phyloP scores from a whole-genome alignment of 1,284 basidiomycete genomes.

The Jaminaea rosea region DNA sequence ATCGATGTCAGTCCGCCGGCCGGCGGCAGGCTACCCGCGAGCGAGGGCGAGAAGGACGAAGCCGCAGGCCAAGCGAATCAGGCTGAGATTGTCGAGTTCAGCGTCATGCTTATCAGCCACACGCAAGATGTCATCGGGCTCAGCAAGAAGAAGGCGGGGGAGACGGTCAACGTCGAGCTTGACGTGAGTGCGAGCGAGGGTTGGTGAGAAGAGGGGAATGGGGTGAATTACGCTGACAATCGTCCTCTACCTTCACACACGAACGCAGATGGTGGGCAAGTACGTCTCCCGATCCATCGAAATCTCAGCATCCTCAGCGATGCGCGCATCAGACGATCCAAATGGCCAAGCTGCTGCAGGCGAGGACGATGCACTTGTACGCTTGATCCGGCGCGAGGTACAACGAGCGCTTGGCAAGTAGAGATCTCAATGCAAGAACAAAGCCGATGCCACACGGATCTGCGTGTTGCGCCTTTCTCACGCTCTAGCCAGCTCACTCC shows the following conservation, averaged over 20 bases:
- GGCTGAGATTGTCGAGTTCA: conserved; percentile 33
- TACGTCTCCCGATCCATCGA: conserved; percentile 30
- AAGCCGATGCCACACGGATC: too few relatives aligned
- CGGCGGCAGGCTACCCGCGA: conserved; percentile 17
- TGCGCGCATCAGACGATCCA: too few relatives aligned
- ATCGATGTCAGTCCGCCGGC: conserved; percentile 57
- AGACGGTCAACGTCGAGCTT: conserved; percentile 43
- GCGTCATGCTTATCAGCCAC: conserved; percentile 46
- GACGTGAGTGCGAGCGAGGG: conserved; percentile 11
- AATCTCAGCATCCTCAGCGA: neutral
- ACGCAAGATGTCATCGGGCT: conserved; percentile 44
- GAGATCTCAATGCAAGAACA: too few relatives aligned
- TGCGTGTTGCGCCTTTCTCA: too few relatives aligned
- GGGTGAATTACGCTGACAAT: neutral
- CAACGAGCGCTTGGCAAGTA: neutral
- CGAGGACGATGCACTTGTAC: neutral
- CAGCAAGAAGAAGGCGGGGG: conserved; percentile 36
- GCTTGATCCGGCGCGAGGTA: conserved; percentile 1
- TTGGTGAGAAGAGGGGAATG: neutral
- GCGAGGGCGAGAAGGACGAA: conserved; percentile 2
- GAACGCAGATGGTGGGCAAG: conserved; percentile 43
- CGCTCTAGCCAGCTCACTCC: conserved; percentile 16
- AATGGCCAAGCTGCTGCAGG: neutral
- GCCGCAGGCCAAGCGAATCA: conserved; percentile 3
- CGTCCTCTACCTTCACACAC: neutral